Base-by-base conservation (phyloP, 2,329 filamentous ascomycete genomes). In the Pseudogymnoascus pannorum region DNA sequence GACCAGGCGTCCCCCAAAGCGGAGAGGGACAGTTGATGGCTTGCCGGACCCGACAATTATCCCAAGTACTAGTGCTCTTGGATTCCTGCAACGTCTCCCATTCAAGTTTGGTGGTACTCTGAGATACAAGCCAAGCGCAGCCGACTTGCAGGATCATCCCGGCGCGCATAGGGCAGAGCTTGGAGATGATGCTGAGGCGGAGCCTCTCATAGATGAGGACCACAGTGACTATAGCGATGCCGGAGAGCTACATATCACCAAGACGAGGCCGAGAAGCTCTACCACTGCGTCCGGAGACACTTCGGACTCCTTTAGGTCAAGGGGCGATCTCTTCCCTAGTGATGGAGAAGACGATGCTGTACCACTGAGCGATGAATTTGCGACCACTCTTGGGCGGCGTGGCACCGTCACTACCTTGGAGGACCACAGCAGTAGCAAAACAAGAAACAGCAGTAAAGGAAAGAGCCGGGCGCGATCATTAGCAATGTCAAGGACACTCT, bases 301-400 rank as follows among this genome's bases (percentile, higher is more conserved):
- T 0, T 88, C 86, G 26, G 92, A 93, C 71, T 96, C 92, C 5
- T 86, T 89, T 65, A 88, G 92, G 68, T 96, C 92, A 9, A 81
- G 93, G 54, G 92, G 92, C 1, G 93, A 97, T 74, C 78, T 97
- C 11, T 94, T 97, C 67, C 91, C 91, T 0, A 96, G 92, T 68
- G 92, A 96, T 64, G 84, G 82, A 54, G 85, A 87, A 69, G 92
- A 96, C 72, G 93, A 97, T 74, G 93, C 93, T 0, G 85, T 96
- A n/a, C 90, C 92, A 11, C 76, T 97, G 16, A 91, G 93, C 68
- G 93, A 97, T 71, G 92, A 97, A 70, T 95, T 97, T 68, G 90
- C 92, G 2, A 87, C 96, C 72, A 85, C 87, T 2, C 79, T 97
- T 64, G 87, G 92, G 63, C 84, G 88, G 59, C 85, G 88, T 66